Evolutionary conservation across 176 grass and related monocot species (phyloP), one percentile per base, ranked within the genome.

Genomic region (Aegilops bicornis): DNA sequence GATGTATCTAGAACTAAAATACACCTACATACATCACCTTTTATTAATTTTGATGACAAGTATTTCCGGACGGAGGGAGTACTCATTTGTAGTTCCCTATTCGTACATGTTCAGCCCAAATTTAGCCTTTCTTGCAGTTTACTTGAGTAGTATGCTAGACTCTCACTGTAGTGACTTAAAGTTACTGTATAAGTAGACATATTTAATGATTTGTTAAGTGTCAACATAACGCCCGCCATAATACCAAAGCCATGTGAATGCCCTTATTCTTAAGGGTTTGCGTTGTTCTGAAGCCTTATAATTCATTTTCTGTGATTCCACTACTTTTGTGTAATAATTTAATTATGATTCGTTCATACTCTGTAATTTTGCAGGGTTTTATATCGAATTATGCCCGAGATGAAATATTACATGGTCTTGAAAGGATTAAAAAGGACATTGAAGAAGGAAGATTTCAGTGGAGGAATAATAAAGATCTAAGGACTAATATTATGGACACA

Each of bases 381-480:
- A 70, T 70, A 37, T 82, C 80, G 70, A 15, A 12, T 56, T 58
- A 15, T 82, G 19, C 5, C 27, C 45, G 29, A 16, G 64, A 69
- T 69, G 45, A 82, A 69, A 82, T 70, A 70, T 24, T 70, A 6
- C n/a, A 15, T 70, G 65, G 80, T 15, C 80, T 82, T 82, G 30
- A 82, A 82, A 70, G 29, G 43, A 82, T 82, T 70, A 31, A 82
- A 82, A 69, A 70, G 6, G 10, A 56, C 27, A 82, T 82, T 82
- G 80, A 13, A 70, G 64, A 70, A 36, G 47, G 45, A 56, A 82
- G 20, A 69, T 82, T 82, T 54, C 7, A 70, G 42, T 82, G 80
- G 80, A 82, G 25, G 33, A 5, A 82, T 36, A 70, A 54, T 23
- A 45, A 56, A 35, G 80, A 82, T 82, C 2, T 69, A 58, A 30